A percentile compares a stretch with the other conserved stretches of the same genome.
These are phyloP conservation scores for Xylariaceae sp. DNA, from an alignment of 2,329 filamentous ascomycete species.

Conservation along the genomic window DNA sequence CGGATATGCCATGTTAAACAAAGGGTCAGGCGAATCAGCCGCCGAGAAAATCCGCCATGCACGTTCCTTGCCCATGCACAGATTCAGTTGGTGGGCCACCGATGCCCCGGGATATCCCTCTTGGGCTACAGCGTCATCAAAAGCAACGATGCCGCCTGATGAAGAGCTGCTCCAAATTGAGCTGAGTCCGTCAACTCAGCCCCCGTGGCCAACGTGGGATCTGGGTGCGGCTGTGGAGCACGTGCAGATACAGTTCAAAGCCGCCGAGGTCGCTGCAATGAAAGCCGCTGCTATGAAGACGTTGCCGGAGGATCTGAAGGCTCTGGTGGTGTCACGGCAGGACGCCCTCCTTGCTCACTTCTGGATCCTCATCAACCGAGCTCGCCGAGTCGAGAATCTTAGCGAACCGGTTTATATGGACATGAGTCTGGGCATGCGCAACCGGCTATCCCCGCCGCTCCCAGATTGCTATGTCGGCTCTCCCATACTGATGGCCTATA, in stretches of 20 bases:
- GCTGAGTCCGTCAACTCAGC: conserved; percentile 32
- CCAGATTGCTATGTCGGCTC: conserved; percentile 43
- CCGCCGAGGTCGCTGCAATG: conserved; percentile 34
- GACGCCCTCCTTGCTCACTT: conserved; percentile 47
- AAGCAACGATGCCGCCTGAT: conserved; percentile 26
- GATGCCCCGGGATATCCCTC: conserved; percentile 31
- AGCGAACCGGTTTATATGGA: conserved; percentile 38
- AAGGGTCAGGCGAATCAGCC: conserved; percentile 23
- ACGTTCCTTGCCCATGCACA: conserved; percentile 41
- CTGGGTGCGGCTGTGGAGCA: conserved; percentile 30
- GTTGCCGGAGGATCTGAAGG: conserved; percentile 12
- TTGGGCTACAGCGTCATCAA: conserved; percentile 25
- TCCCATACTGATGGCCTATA: conserved; percentile 40
- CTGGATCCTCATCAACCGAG: conserved; percentile 43
- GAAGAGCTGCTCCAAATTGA: conserved; percentile 16
- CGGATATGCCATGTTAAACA: conserved; percentile 27
- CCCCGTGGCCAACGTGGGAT: conserved; percentile 45
- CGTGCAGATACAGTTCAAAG: conserved; percentile 38
- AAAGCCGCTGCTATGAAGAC: conserved; percentile 22
- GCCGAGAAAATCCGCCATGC: conserved; percentile 29
- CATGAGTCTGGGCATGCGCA: conserved; percentile 40
- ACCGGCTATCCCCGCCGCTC: conserved; percentile 38
- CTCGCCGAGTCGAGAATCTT: conserved; percentile 30
- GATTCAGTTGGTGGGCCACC: conserved; percentile 46
- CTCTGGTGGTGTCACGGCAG: conserved; percentile 34